A percentile compares a stretch with the other conserved stretches of the same genome.
Conservation (phyloP, 164 flowering plant species). For the Macadamia integrifolia region DNA sequence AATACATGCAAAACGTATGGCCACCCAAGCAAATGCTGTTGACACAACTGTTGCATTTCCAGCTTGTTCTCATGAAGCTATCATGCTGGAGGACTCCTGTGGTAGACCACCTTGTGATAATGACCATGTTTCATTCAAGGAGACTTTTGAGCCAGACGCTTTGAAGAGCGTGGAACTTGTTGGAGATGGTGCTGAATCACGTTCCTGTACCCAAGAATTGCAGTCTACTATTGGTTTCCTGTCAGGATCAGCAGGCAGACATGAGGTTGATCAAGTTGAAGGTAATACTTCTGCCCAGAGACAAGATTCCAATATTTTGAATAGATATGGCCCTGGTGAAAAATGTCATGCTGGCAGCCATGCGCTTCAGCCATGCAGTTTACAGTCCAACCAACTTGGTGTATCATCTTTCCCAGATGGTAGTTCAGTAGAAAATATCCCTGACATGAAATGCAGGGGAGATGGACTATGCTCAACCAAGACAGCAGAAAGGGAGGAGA, state of each 20-base stretch:
- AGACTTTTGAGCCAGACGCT: constrained; percentile 11
- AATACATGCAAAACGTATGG: constrained; percentile 5
- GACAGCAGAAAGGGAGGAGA: constrained; percentile 18
- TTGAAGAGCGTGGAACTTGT: constrained; percentile 6
- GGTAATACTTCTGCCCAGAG: constrained; percentile 14
- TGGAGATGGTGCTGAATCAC: constrained; percentile 12
- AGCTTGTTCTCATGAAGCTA: background rate
- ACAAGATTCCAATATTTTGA: constrained; percentile 17
- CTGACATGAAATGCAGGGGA: constrained; percentile 15
- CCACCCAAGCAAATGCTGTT: constrained; percentile 8
- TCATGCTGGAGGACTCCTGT: constrained; percentile 13
- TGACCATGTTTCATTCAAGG: constrained; percentile 11
- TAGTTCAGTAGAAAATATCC: constrained; percentile 4
- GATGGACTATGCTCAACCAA: constrained; percentile 10
- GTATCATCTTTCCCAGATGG: constrained; percentile 14
- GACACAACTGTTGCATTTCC: constrained; percentile 15
- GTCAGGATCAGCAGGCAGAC: constrained; percentile 15
- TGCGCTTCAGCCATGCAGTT: constrained; percentile 43
- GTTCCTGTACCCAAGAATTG: constrained; percentile 9
- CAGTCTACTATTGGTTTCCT: constrained; percentile 16
- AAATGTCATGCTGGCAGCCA: constrained; percentile 5
- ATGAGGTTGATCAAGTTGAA: constrained; percentile 22
- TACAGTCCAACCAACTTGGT: constrained; percentile 18
- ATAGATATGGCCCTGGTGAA: constrained; percentile 13
- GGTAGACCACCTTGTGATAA: constrained; percentile 6